These are phyloP conservation scores for Phytophthora pini DNA, from an alignment of 352 stramenopile species.

Conservation along the genomic window DNA sequence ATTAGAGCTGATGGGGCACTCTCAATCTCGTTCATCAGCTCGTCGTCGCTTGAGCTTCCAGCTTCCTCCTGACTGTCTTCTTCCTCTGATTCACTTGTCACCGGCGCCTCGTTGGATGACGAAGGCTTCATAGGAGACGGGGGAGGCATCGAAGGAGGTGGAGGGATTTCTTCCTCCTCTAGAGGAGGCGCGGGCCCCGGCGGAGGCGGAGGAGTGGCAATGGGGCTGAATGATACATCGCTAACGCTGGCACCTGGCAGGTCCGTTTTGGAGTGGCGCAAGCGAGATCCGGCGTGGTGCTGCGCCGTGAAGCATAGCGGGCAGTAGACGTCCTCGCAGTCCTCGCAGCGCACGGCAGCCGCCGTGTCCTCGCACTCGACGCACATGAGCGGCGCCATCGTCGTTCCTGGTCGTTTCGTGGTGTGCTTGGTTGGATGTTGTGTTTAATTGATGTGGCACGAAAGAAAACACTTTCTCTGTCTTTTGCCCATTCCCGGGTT, in stretches of 20 bases:
- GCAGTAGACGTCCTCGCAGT: slow-evolving; percentile 82
- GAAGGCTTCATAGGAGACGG: slow-evolving; percentile 17
- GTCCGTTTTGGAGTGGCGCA: slow-evolving; percentile 47
- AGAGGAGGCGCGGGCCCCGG: neutral
- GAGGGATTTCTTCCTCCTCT: slow-evolving; percentile 6
- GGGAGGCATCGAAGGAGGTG: neutral
- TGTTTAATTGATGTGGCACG: no score
- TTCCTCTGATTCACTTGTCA: slow-evolving; percentile 41
- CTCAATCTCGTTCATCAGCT: slow-evolving; percentile 45
- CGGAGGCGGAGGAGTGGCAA: slow-evolving; percentile 1
- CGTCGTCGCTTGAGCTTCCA: slow-evolving; percentile 23
- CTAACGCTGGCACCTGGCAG: slow-evolving; percentile 22
- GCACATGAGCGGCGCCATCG: slow-evolving; percentile 57
- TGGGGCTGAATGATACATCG: slow-evolving; percentile 1
- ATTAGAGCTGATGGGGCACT: slow-evolving; percentile 29
- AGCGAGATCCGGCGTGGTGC: slow-evolving; percentile 66
- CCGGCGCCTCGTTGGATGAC: slow-evolving; percentile 11
- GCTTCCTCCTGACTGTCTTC: slow-evolving; percentile 29
- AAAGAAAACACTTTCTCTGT: no score
- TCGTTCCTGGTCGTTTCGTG: slow-evolving; percentile 4
- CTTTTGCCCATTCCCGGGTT: no score
- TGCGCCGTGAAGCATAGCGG: slow-evolving; percentile 78
- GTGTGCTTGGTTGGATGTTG: neutral
- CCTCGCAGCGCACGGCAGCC: slow-evolving; percentile 66
- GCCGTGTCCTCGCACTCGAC: slow-evolving; percentile 88